Percentiles rank a stretch among this genome's conserved stretches.
Evolutionary conservation across 345 rosid genomes (phyloP).

Genomic region (Eucalyptus fibrosa): DNA sequence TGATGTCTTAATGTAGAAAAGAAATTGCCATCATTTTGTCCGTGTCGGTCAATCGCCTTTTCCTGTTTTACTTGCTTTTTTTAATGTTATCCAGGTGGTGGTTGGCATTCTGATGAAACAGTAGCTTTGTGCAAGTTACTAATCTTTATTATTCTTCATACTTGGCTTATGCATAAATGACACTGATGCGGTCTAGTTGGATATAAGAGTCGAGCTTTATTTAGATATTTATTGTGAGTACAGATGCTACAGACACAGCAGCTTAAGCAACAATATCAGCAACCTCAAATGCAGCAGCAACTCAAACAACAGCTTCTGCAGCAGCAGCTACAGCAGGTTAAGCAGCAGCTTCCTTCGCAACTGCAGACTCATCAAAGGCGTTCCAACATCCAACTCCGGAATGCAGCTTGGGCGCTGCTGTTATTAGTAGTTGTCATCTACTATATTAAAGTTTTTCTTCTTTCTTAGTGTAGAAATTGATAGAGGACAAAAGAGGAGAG

Average conservation of each 20-base stretch:
- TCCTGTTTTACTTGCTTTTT: neutral
- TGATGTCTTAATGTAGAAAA: neutral
- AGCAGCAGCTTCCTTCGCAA: conserved; percentile 26
- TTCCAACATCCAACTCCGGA: neutral
- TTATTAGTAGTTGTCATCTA: neutral
- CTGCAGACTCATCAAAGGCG: conserved; percentile 41
- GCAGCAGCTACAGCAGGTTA: neutral
- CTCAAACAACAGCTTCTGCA: conserved; percentile 24
- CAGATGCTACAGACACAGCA: conserved; percentile 48
- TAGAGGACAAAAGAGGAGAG: no score
- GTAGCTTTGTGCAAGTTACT: neutral
- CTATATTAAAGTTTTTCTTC: neutral
- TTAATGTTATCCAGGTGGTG: neutral
- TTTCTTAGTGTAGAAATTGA: neutral
- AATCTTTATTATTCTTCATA: neutral
- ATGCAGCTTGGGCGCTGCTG: neutral
- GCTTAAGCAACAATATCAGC: conserved; percentile 48
- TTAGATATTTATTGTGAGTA: neutral
- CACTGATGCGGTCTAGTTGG: neutral
- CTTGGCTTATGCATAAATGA: neutral
- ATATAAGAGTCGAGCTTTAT: neutral
- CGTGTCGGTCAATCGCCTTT: neutral
- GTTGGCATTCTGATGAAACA: neutral
- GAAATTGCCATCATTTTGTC: neutral
- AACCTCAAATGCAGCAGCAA: conserved; percentile 53